Percentiles rank a stretch among this genome's conserved stretches.
Conservation (phyloP, 2,329 filamentous ascomycete species). For the Madurella mycetomatis region DNA sequence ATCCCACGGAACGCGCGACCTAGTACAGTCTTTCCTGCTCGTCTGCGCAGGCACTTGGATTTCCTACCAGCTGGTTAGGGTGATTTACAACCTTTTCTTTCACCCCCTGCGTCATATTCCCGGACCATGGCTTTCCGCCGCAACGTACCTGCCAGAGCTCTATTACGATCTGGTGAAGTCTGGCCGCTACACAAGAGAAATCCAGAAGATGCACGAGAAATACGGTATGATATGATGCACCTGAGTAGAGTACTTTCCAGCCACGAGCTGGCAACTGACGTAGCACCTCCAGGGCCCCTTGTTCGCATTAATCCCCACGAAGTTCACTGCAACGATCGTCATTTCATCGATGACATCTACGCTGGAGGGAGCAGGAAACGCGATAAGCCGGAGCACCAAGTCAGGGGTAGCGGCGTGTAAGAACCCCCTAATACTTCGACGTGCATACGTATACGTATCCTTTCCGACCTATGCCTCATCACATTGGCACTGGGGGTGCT, state of each 20-base stretch:
- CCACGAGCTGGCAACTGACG: no score
- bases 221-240: constrained; percentile 6
- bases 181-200: constrained; percentile 11
- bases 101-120: background rate
- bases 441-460: no score
- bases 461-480: no score
- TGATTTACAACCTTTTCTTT: constrained; percentile 1
- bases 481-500: constrained; percentile 5
- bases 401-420: constrained; percentile 4
- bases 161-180: constrained; percentile 16
- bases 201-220: constrained; percentile 16
- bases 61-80: background rate
- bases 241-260: no score
- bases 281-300: background rate
- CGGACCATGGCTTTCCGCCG: background rate
- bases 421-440: background rate
- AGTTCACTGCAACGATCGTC: constrained; percentile 9
- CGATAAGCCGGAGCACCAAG: constrained; percentile 9
- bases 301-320: constrained; percentile 7
- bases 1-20: background rate
- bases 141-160: constrained; percentile 5
- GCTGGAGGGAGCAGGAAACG: background rate
- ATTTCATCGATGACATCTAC: constrained; percentile 8
- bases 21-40: background rate
- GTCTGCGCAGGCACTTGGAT: background rate